phyloP scores from a whole-genome alignment of 495 filamentous ascomycete genomes.

The Stereocaulon alpinum region DNA sequence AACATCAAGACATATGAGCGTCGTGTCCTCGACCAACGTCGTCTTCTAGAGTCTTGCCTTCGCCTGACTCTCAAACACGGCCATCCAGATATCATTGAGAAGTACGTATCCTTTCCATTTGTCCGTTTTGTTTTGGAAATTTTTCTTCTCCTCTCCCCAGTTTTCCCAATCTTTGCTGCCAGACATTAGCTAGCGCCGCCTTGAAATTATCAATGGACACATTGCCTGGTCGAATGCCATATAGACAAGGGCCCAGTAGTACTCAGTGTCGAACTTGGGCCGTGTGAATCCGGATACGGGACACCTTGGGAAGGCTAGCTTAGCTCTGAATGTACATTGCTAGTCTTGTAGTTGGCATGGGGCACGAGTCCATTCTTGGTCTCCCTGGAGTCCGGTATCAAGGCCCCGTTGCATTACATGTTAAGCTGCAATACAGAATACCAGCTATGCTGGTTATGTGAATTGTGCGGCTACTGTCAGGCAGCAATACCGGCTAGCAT shows the following conservation, averaged over 20 bases:
- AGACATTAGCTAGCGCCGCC: not conserved
- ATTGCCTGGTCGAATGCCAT: not conserved
- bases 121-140: not conserved
- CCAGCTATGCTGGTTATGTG: not conserved
- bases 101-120: conserved; percentile 39
- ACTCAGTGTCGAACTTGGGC: not conserved
- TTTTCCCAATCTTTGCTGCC: not conserved
- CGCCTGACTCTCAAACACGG: conserved; percentile 48
- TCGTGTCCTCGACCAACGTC: conserved; percentile 45
- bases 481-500: not conserved
- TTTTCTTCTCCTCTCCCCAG: not conserved
- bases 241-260: not conserved
- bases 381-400: not conserved
- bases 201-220: not conserved
- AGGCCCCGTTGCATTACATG: not conserved
- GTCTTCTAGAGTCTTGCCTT: conserved; percentile 50
- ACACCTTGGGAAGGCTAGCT: not conserved
- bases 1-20: conserved; percentile 34
- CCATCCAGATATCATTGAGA: conserved; percentile 54
- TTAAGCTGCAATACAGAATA: not conserved
- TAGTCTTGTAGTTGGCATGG: conserved; percentile 6
- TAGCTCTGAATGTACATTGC: not conserved
- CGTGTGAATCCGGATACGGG: not conserved
- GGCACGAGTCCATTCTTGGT: not conserved
- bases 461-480: not conserved